phyloP scores from a whole-genome alignment of 2,329 filamentous ascomycete species.

The Botrytis sinoallii region DNA sequence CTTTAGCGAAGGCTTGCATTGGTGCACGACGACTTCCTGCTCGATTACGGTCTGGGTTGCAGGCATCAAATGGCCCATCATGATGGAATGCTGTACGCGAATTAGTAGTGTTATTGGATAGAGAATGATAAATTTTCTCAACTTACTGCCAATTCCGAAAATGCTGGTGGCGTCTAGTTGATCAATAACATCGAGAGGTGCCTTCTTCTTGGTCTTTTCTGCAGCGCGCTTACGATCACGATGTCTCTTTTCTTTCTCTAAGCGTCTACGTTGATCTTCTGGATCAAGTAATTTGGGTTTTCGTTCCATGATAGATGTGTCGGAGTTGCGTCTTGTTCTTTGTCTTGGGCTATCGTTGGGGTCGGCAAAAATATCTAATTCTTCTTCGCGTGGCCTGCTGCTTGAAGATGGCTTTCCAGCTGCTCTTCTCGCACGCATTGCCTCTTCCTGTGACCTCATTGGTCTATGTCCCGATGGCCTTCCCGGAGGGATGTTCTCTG shows the following conservation, averaged over 20 bases:
- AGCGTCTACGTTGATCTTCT: slow-evolving; percentile 58
- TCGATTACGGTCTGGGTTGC: slow-evolving; percentile 90
- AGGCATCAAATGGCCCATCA: slow-evolving; percentile 94
- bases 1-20: slow-evolving; percentile 94
- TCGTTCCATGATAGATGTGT: slow-evolving; percentile 66
- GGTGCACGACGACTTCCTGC: slow-evolving; percentile 79
- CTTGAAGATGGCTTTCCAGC: slow-evolving; percentile 38
- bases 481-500: slow-evolving; percentile 48
- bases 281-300: slow-evolving; percentile 49
- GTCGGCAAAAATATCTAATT: slow-evolving; percentile 38
- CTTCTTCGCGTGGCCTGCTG: slow-evolving; percentile 12
- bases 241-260: slow-evolving; percentile 52
- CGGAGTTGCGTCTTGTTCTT: slow-evolving; percentile 71
- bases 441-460: slow-evolving; percentile 64
- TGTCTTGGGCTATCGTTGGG: slow-evolving; percentile 40
- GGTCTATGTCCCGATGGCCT: slow-evolving; percentile 51
- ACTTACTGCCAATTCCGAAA: slow-evolving; percentile 85
- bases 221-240: slow-evolving; percentile 40
- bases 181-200: slow-evolving; percentile 81
- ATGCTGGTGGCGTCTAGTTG: slow-evolving; percentile 95
- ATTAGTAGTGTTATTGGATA: neutral
- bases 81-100: slow-evolving; percentile 81
- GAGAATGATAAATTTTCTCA: neutral
- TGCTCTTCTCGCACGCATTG: slow-evolving; percentile 49
- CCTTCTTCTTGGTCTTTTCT: slow-evolving; percentile 38